Conservation (phyloP, 1,284 basidiomycete species). For the Sanguinoderma infundibulare region DNA sequence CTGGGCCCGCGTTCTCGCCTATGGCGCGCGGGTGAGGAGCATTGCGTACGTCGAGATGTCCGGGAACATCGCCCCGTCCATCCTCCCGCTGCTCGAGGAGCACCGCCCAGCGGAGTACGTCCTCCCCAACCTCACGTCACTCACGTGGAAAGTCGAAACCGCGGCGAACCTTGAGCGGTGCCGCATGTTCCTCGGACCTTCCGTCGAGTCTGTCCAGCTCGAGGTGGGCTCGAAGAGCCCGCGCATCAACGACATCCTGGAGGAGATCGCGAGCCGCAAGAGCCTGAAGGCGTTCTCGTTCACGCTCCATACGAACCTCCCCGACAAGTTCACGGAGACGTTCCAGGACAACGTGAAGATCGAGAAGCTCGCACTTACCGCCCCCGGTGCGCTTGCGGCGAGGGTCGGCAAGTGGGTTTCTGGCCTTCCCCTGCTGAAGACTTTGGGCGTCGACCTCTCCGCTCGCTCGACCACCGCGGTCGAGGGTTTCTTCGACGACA, state of each 20-base stretch:
- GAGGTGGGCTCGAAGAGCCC: constrained; percentile 62
- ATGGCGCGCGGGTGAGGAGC: constrained; percentile 67
- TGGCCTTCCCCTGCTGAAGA: constrained; percentile 59
- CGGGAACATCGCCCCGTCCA: constrained; percentile 61
- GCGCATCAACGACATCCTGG: constrained; percentile 63
- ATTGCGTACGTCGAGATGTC: constrained; percentile 70
- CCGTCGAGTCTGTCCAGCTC: constrained; percentile 59
- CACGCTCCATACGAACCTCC: constrained; percentile 66
- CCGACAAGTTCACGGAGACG: constrained; percentile 69
- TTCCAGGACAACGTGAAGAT: constrained; percentile 60
- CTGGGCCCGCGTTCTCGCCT: constrained; percentile 66
- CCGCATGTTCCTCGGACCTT: constrained; percentile 64
- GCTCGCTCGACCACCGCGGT: constrained; percentile 67
- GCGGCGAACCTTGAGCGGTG: constrained; percentile 65
- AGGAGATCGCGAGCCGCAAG: constrained; percentile 61
- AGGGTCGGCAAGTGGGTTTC: constrained; percentile 73
- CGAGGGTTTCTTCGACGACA: constrained; percentile 77
- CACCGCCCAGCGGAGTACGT: constrained; percentile 63
- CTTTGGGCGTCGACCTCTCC: constrained; percentile 71
- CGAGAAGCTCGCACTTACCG: constrained; percentile 65
- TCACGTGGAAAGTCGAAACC: constrained; percentile 74
- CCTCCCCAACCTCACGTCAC: constrained; percentile 67
- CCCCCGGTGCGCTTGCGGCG: constrained; percentile 70
- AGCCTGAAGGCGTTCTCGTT: constrained; percentile 69
- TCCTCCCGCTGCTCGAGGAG: constrained; percentile 69